Percentiles rank a stretch among this genome's conserved stretches.
phyloP scores from a whole-genome alignment of 2,329 filamentous ascomycete genomes.

The Epichloe glyceriae region DNA sequence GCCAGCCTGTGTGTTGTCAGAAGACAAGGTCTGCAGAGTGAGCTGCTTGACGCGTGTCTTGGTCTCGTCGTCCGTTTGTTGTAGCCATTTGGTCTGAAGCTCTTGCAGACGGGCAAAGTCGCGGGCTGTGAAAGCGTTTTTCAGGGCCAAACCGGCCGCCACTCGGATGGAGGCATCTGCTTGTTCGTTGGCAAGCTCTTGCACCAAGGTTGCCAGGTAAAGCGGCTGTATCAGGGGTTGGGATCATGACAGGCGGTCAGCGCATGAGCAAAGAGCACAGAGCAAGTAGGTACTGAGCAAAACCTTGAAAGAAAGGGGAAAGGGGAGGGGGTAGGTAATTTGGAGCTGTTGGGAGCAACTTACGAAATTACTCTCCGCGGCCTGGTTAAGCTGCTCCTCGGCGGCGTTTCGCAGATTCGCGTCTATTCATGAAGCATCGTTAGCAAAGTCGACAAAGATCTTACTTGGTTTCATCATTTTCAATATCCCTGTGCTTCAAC shows the following conservation, averaged over 20 bases:
- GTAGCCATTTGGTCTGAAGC: constrained; percentile 87
- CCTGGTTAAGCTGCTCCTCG: constrained; percentile 86
- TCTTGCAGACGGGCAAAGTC: constrained; percentile 78
- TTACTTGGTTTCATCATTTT: not conserved
- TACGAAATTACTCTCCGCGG: constrained; percentile 93
- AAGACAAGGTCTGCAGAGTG: constrained; percentile 75
- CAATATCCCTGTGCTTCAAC: not conserved
- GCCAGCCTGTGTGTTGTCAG: constrained; percentile 69
- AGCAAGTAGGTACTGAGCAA: not conserved
- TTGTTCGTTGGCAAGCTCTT: constrained; percentile 85
- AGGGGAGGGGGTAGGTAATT: not conserved
- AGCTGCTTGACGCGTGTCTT: constrained; percentile 82
- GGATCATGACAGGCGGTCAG: not conserved
- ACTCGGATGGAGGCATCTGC: constrained; percentile 75
- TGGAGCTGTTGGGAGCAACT: constrained; percentile 15
- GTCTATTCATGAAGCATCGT: constrained; percentile 45
- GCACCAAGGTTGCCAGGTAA: constrained; percentile 85
- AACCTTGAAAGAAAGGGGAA: not conserved
- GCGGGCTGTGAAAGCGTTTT: constrained; percentile 94
- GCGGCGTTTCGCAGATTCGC: constrained; percentile 78
- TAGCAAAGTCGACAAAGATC: not conserved
- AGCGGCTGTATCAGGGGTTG: constrained; percentile 49
- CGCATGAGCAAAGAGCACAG: not conserved
- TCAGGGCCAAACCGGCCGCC: constrained; percentile 89
- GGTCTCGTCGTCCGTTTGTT: constrained; percentile 65